Evolutionary conservation across 2,329 filamentous ascomycete genomes (phyloP).

Genomic region (Ophiostoma pallidulum): DNA sequence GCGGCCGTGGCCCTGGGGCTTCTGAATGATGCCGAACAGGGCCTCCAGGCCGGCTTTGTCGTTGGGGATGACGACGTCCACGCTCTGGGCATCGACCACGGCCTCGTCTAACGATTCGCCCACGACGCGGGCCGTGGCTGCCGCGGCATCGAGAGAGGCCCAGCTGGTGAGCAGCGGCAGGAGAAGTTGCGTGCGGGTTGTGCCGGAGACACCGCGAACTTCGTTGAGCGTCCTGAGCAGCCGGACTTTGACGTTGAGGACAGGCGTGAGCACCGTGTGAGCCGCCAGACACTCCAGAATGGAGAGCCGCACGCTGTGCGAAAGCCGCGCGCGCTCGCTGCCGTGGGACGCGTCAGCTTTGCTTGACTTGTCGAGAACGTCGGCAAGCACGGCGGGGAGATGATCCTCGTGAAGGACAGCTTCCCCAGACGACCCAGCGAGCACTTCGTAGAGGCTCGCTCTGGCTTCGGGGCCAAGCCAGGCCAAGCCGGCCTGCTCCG

Average conservation of each 20-base stretch:
- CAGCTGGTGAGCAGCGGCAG: conserved; percentile 65
- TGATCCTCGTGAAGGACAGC: conserved; percentile 71
- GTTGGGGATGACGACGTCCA: conserved; percentile 45
- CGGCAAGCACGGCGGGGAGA: conserved; percentile 54
- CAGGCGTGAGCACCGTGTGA: conserved; percentile 60
- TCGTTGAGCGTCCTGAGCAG: conserved; percentile 65
- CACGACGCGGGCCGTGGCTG: conserved; percentile 41
- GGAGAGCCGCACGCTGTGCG: conserved; percentile 52
- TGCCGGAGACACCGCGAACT: conserved; percentile 60
- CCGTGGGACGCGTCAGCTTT: conserved; percentile 14
- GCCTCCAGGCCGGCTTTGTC: conserved; percentile 42
- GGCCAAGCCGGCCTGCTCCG: conserved; percentile 40
- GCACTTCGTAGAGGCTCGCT: conserved; percentile 50
- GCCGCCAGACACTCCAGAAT: conserved; percentile 64
- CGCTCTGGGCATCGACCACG: conserved; percentile 30
- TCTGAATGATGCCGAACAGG: conserved; percentile 39
- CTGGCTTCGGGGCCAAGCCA: conserved; percentile 51
- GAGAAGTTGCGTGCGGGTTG: conserved; percentile 63
- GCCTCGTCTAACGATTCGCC: conserved; percentile 25
- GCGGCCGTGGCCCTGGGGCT: conserved; percentile 33
- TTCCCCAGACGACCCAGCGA: conserved; percentile 60
- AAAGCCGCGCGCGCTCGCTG: conserved; percentile 31
- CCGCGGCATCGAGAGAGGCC: conserved; percentile 44
- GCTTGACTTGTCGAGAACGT: conserved; percentile 43
- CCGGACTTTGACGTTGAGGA: conserved; percentile 58